These are phyloP conservation scores for Puccinia triticina DNA, from an alignment of 1,284 basidiomycete genomes.

Conservation along the genomic window DNA sequence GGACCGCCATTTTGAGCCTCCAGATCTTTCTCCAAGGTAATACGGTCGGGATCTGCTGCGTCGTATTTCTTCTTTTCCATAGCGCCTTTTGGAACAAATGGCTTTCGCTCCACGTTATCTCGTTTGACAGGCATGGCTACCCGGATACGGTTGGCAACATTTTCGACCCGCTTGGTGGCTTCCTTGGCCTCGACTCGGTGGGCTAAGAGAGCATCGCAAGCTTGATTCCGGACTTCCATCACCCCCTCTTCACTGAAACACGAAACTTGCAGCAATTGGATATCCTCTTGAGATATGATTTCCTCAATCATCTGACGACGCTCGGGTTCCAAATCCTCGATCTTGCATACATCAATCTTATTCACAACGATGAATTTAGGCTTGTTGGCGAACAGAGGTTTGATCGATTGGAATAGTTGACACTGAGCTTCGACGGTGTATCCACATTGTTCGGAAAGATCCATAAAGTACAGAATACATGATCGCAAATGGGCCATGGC, in stretches of 20 bases:
- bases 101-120: conserved; percentile 78
- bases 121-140: conserved; percentile 84
- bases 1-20: conserved; percentile 82
- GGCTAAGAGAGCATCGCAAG: conserved; percentile 87
- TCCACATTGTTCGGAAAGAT: conserved; percentile 92
- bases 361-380: conserved; percentile 90
- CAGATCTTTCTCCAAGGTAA: conserved; percentile 73
- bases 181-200: conserved; percentile 90
- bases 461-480: conserved; percentile 94
- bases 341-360: conserved; percentile 86
- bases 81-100: conserved; percentile 82
- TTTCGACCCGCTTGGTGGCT: conserved; percentile 87
- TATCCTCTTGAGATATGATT: conserved; percentile 74
- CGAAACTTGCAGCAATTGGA: conserved; percentile 70
- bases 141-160: conserved; percentile 87
- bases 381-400: conserved; percentile 88
- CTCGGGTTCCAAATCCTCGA: conserved; percentile 77
- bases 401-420: conserved; percentile 96
- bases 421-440: conserved; percentile 91
- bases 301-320: conserved; percentile 78
- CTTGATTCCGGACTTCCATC: conserved; percentile 87
- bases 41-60: conserved; percentile 76
- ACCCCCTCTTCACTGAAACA: conserved; percentile 94
- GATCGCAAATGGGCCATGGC: conserved; percentile 89
- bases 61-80: conserved; percentile 73